These are phyloP conservation scores for Sugiyamaella americana DNA, from an alignment of 805 yeast species.

Conservation along the genomic window DNA sequence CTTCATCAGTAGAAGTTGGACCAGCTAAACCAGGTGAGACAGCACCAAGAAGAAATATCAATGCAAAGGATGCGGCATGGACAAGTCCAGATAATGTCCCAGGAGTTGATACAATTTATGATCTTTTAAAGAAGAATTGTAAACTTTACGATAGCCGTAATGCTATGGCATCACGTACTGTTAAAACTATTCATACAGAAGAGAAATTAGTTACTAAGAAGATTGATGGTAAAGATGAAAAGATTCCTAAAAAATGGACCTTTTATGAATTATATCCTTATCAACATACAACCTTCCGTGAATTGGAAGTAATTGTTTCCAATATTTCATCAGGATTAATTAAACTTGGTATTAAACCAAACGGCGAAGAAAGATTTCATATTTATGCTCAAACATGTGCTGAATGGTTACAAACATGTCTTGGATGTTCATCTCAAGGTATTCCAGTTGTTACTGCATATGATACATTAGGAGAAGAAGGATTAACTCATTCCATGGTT, in stretches of 20 bases:
- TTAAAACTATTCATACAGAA: conserved; percentile 69
- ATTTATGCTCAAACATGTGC: conserved; percentile 84
- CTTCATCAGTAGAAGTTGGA: conserved; percentile 29
- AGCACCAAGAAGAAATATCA: conserved; percentile 31
- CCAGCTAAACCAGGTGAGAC: conserved; percentile 32
- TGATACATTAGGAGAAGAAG: conserved; percentile 87
- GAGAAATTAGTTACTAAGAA: conserved; percentile 64
- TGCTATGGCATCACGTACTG: conserved; percentile 74
- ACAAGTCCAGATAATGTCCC: conserved; percentile 54
- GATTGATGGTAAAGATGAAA: conserved; percentile 66
- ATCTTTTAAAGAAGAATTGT: conserved; percentile 58
- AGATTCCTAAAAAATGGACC: conserved; percentile 81
- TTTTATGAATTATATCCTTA: conserved; percentile 76
- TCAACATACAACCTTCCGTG: conserved; percentile 54
- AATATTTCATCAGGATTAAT: conserved; percentile 70
- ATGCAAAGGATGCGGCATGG: conserved; percentile 36
- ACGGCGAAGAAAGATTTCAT: conserved; percentile 58
- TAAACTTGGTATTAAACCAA: conserved; percentile 63
- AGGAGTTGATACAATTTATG: conserved; percentile 63
- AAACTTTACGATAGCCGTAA: conserved; percentile 46
- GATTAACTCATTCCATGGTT: conserved; percentile 69
- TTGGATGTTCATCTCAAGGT: conserved; percentile 70
- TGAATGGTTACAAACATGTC: conserved; percentile 83
- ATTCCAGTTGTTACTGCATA: conserved; percentile 93
- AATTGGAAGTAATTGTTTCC: conserved; percentile 46